These are phyloP conservation scores for Lipomyces yamadae DNA, from an alignment of 805 yeast genomes.

Conservation along the genomic window DNA sequence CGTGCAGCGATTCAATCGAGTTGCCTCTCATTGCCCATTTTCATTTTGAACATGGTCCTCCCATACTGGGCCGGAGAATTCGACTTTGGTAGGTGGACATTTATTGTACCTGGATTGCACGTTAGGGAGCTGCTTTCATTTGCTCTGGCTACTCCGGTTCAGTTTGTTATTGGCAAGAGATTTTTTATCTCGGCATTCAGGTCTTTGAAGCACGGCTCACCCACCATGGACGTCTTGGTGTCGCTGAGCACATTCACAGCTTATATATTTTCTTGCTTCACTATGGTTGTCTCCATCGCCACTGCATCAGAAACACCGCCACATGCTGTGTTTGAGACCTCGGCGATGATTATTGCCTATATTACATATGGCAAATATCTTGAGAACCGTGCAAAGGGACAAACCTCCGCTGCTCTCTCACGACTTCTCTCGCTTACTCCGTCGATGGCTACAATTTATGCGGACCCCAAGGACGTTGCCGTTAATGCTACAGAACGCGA, in stretches of 20 bases:
- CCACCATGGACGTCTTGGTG: constrained; percentile 92
- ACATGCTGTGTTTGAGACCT: constrained; percentile 76
- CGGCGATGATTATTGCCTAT: constrained; percentile 80
- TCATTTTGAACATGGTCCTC: constrained; percentile 50
- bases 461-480: constrained; percentile 38
- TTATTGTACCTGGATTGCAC: constrained; percentile 63
- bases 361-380: constrained; percentile 89
- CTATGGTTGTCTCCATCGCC: constrained; percentile 54
- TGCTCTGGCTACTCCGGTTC: constrained; percentile 61
- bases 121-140: constrained; percentile 67
- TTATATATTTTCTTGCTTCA: constrained; percentile 69
- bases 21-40: constrained; percentile 65
- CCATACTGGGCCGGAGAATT: constrained; percentile 37
- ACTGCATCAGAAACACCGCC: constrained; percentile 53
- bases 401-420: constrained; percentile 86
- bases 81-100: constrained; percentile 42
- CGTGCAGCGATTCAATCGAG: constrained; percentile 58
- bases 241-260: constrained; percentile 81
- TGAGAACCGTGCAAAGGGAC: constrained; percentile 91
- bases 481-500: constrained; percentile 48
- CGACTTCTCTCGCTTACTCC: constrained; percentile 82
- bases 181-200: constrained; percentile 69
- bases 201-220: constrained; percentile 68
- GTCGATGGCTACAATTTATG: constrained; percentile 67
- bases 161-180: constrained; percentile 66